A percentile compares a stretch with the other conserved stretches of the same genome.
Conservation (phyloP, 2,329 filamentous ascomycete genomes). For the Diaporthe nobilis region DNA sequence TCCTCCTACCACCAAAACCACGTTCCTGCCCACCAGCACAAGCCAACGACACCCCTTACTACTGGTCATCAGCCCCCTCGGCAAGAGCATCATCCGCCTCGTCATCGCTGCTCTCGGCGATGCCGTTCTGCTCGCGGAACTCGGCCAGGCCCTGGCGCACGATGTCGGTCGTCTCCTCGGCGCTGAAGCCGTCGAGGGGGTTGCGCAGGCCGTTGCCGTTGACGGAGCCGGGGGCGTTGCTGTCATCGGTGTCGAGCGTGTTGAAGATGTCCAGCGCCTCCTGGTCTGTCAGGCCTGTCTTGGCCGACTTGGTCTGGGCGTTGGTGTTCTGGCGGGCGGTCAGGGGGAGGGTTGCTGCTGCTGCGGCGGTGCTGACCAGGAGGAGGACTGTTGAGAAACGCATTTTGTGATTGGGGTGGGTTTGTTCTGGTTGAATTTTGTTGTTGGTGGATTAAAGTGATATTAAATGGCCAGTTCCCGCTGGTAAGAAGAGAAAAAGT, state of each 20-base stretch:
- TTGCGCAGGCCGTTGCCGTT: slow-evolving; percentile 6
- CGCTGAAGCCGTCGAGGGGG: slow-evolving; percentile 5
- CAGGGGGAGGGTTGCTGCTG: neutral
- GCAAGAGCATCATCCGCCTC: slow-evolving; percentile 1
- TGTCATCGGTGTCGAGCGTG: neutral
- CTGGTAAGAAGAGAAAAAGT: neutral
- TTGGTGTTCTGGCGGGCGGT: neutral
- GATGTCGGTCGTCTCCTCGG: neutral
- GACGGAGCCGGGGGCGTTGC: neutral
- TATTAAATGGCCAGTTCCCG: slow-evolving; percentile 8
- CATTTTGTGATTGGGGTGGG: slow-evolving; percentile 56
- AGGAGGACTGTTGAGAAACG: slow-evolving; percentile 57
- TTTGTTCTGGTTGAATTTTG: too few species aligned
- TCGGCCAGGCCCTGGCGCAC: slow-evolving; percentile 10
- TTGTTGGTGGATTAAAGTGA: neutral
- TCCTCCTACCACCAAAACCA: neutral
- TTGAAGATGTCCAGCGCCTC: slow-evolving; percentile 14
- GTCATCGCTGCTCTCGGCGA: neutral
- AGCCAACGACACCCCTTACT: neutral
- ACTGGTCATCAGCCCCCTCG: neutral
- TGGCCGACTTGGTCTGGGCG: neutral
- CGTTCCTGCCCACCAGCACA: too few species aligned
- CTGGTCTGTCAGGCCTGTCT: neutral
- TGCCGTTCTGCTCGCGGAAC: slow-evolving; percentile 27
- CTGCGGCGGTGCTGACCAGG: slow-evolving; percentile 48